A percentile compares a stretch with the other conserved stretches of the same genome.
Conservation (phyloP, 768 basidiomycete species). For the Hemileccinum impolitum region DNA sequence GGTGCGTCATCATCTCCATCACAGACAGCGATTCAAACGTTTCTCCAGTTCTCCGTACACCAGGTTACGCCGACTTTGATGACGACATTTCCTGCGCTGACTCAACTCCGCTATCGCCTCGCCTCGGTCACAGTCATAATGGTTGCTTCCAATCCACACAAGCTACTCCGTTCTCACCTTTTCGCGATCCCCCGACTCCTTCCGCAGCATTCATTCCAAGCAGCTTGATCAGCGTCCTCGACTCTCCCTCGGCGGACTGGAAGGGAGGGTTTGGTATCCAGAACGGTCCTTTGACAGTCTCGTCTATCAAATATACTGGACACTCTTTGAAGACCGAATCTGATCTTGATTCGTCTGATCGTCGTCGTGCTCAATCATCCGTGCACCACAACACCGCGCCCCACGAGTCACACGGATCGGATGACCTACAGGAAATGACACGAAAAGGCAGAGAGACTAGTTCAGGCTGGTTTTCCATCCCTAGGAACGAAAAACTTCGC, state of each 20-base stretch:
- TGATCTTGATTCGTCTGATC: conserved; percentile 48
- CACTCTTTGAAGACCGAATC: conserved; percentile 25
- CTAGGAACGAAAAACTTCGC: conserved; percentile 47
- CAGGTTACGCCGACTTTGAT: conserved; percentile 41
- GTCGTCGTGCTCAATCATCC: conserved; percentile 30
- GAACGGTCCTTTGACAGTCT: conserved; percentile 32
- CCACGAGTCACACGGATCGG: conserved; percentile 30
- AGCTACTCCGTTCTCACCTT: conserved; percentile 48
- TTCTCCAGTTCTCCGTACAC: conserved; percentile 27
- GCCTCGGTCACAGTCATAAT: conserved; percentile 11
- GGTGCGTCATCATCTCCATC: conserved; percentile 26
- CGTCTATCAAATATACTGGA: conserved; percentile 41
- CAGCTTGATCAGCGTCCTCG: conserved; percentile 43
- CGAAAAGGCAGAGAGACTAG: conserved; percentile 25
- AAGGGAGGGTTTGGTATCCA: conserved; percentile 25
- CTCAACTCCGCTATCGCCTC: conserved; percentile 12
- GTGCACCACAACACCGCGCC: conserved; percentile 30
- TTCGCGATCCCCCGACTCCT: conserved; percentile 40
- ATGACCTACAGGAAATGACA: conserved; percentile 12
- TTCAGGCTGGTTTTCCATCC: conserved; percentile 46
- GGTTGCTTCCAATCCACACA: conserved; percentile 17
- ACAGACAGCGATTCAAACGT: conserved; percentile 9
- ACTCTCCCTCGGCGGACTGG: conserved; percentile 58
- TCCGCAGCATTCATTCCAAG: conserved; percentile 54
- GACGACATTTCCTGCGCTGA: conserved; percentile 35